Evolutionary conservation across 2,329 filamentous ascomycete species (phyloP), one percentile per base, ranked within the genome.

Genomic region (Chalaropsis ovoidea): DNA sequence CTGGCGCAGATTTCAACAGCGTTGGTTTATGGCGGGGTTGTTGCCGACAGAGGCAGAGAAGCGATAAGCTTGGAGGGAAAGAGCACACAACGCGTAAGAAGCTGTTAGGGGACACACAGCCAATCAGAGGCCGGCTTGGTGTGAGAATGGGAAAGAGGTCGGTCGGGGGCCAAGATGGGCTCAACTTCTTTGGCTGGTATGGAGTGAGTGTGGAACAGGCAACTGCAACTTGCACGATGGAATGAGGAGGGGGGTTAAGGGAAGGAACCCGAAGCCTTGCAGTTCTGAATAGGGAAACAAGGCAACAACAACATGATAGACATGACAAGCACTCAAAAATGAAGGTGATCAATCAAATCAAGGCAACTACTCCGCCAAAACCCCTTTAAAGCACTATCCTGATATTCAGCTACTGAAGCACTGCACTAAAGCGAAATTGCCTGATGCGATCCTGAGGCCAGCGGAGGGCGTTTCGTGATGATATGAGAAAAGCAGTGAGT

Each of bases 11-110:
- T 31, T 31, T 31, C 31, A 6, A 6, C 13, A 56, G 13, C 31
- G 31, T 6, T 49, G 52, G 27, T 39, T n/a, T n/a, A n/a, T 27
- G n/a, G 42, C 39, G 60, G 60, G 60, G 60, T 62, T 45, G 31
- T 31, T 31, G 31, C 11, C 15, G n/a, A n/a, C n/a, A n/a, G n/a
- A n/a, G n/a, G 63, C 11, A 42, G n/a, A 61, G 42, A 65, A 61
- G 35, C 35, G 41, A 43, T 39, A 19, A 66, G 52, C 52, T 56
- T 5, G 27, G 17, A 35, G 24, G 52, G 27, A 56, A 56, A 56
- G 52, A 56, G 52, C 22, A 31, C 52, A 56, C 52, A 15, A 13
- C 52, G 52, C 27, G 24, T 56, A 2, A 15, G 27, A 56, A 56
- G 52, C 24, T 56, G 22, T 35, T 13, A 56, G 52, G 52, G 52